Evolutionary conservation across 202 grass and related monocot species (phyloP).

Genomic region (Schoenoplectus triqueter): DNA sequence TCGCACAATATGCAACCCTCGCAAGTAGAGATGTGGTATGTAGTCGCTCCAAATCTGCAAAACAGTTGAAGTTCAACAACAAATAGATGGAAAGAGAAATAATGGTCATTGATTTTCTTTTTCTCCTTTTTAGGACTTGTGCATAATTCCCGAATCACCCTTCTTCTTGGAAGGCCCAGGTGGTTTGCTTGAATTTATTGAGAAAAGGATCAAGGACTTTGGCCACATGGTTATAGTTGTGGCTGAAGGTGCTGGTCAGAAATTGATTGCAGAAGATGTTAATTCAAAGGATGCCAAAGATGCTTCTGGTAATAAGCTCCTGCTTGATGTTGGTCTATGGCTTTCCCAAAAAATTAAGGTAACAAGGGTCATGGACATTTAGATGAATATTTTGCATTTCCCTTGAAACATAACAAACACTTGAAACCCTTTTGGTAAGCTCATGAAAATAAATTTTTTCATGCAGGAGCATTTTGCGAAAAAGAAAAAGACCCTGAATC

Average conservation of each 20-base stretch:
- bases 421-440: neutral
- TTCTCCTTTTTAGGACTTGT: conserved; percentile 68
- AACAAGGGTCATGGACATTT: neutral
- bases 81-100: conserved; percentile 17
- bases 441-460: neutral
- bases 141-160: conserved; percentile 93
- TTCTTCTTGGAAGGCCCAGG: conserved; percentile 90
- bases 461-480: conserved; percentile 78
- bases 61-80: conserved; percentile 1
- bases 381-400: neutral
- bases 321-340: conserved; percentile 94
- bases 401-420: neutral
- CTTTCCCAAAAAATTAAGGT: conserved; percentile 96
- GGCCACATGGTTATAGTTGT: conserved; percentile 99
- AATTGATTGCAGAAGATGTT: conserved; percentile 76
- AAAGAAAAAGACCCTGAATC: conserved; percentile 77
- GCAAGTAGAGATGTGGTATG: conserved; percentile 96
- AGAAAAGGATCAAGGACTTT: conserved; percentile 84
- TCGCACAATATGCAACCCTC: conserved; percentile 91
- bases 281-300: conserved; percentile 61
- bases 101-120: conserved; percentile 11
- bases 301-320: conserved; percentile 81
- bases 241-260: conserved; percentile 95
- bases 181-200: conserved; percentile 75
- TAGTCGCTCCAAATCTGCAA: conserved; percentile 18